Evolutionary conservation across 169 alveolate species (phyloP), one percentile per base, ranked within the genome.

Genomic region (Babesia sp.): DNA sequence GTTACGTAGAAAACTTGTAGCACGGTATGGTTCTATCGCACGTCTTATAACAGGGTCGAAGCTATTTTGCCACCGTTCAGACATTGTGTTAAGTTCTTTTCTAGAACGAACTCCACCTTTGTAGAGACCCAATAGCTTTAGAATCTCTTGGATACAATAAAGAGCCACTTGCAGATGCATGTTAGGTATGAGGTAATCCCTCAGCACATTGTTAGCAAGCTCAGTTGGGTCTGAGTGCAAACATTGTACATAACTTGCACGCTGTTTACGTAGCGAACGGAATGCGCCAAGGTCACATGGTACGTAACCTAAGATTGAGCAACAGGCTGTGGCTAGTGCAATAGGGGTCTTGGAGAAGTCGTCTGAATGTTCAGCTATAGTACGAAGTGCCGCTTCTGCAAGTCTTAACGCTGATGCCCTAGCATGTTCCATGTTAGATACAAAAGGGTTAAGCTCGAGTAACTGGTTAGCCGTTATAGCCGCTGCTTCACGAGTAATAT

Each of bases 71-170:
- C 83, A 72, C 9, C 73, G 51, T 3, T 48, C 53, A 16, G 58
- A 46, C 63, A 61, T 50, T 33, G 41, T 55, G 31, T 31, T 46
- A 31, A 53, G 48, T 20, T 72, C 83, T 57, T n/a, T 20, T 34
- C 6, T 42, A 16, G 74, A 64, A 28, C 63, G 59, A 48, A 45
- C 53, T 1, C 69, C 68, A 3, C 67, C 74, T 41, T 72, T 50
- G 68, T 72, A 56, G 29, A 72, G 68, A 1, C 29, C 33, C 39
- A 72, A 26, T 44, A 72, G 29, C 50, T 72, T 72, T 29, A 72
- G 66, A 2, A 72, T 72, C 31, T 72, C 75, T 42, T 72, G 83
- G 48, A 72, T 72, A 37, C 83, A 63, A 66, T 72, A 72, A 31
- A 56, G 51, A 2, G 83, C 68, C 37, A 72, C 68, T 28, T 57